These are phyloP conservation scores for Citrus medica DNA, from an alignment of 345 rosid genomes.

Conservation along the genomic window DNA sequence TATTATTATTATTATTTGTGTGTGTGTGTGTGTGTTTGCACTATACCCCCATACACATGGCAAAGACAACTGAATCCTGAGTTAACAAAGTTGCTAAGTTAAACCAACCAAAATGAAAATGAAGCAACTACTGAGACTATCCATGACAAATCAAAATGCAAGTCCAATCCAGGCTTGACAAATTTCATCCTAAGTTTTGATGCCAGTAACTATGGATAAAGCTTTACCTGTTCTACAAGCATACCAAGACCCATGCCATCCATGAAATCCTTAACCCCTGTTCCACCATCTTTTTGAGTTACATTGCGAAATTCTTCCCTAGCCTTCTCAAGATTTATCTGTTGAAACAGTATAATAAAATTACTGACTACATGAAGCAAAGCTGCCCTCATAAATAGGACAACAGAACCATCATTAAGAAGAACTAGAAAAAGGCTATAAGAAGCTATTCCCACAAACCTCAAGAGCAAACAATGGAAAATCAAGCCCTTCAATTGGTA, in stretches of 20 bases:
- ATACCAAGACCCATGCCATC: slow-evolving; percentile 98
- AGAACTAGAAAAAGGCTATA: neutral
- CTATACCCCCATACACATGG: neutral
- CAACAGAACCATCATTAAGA: slow-evolving; percentile 13
- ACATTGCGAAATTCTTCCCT: slow-evolving; percentile 85
- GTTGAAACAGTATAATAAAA: slow-evolving; percentile 33
- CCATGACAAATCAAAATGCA: neutral
- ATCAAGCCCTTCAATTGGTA: slow-evolving; percentile 89
- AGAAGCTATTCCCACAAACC: slow-evolving; percentile 37
- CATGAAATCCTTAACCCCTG: slow-evolving; percentile 91
- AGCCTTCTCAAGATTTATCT: slow-evolving; percentile 93
- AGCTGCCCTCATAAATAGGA: slow-evolving; percentile 4
- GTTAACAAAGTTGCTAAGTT: neutral
- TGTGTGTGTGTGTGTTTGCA: neutral
- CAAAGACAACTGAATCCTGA: neutral
- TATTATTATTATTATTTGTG: neutral
- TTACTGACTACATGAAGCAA: slow-evolving; percentile 12
- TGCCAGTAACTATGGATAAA: slow-evolving; percentile 9
- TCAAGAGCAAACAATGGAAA: slow-evolving; percentile 92
- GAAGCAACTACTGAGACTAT: neutral
- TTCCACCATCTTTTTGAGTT: slow-evolving; percentile 66
- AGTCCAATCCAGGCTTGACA: neutral
- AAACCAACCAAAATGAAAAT: neutral
- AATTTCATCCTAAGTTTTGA: slow-evolving; percentile 2
- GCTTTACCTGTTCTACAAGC: slow-evolving; percentile 80